A percentile compares a stretch with the other conserved stretches of the same genome.
Evolutionary conservation across 2,329 filamentous ascomycete species (phyloP).

Genomic region (Aspergillus sclerotialis): DNA sequence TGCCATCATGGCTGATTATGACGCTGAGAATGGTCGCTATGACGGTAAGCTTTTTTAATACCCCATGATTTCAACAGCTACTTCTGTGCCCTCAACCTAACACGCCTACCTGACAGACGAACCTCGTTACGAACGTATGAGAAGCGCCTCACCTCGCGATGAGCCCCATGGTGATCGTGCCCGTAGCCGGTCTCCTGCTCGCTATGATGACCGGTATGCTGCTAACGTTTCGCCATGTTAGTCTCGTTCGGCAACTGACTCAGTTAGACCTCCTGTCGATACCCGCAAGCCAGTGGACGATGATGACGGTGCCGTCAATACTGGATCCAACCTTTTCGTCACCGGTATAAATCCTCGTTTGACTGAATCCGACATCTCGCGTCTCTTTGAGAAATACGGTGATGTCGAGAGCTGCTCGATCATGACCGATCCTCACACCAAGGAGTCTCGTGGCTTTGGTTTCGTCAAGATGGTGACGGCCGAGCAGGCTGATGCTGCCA

Average conservation of each 20-base stretch:
- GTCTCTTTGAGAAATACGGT: conserved; percentile 97
- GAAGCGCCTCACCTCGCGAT: conserved; percentile 59
- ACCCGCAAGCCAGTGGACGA: conserved; percentile 46
- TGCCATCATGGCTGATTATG: conserved; percentile 51
- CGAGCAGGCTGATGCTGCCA: conserved; percentile 92
- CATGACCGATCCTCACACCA: conserved; percentile 97
- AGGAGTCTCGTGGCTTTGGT: conserved; percentile 96
- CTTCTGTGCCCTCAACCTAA: too few species aligned
- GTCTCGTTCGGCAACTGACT: background rate
- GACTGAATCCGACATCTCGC: conserved; percentile 80
- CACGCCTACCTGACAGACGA: conserved; percentile 40
- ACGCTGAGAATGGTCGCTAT: conserved; percentile 58
- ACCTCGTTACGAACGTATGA: conserved; percentile 58
- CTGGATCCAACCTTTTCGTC: conserved; percentile 96
- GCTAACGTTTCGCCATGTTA: background rate
- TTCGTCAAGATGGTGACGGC: conserved; percentile 98
- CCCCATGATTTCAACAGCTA: too few species aligned
- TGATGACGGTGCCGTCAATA: conserved; percentile 76
- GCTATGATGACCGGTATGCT: conserved; percentile 45
- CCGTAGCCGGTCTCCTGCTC: conserved; percentile 59
- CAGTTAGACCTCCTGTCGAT: conserved; percentile 40
- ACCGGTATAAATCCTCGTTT: conserved; percentile 95
- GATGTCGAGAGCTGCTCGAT: conserved; percentile 99
- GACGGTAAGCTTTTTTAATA: conserved; percentile 46
- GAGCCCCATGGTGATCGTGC: conserved; percentile 48